Conservation (phyloP, 441 rosid species). For the Pelargonium exstipulatum region DNA sequence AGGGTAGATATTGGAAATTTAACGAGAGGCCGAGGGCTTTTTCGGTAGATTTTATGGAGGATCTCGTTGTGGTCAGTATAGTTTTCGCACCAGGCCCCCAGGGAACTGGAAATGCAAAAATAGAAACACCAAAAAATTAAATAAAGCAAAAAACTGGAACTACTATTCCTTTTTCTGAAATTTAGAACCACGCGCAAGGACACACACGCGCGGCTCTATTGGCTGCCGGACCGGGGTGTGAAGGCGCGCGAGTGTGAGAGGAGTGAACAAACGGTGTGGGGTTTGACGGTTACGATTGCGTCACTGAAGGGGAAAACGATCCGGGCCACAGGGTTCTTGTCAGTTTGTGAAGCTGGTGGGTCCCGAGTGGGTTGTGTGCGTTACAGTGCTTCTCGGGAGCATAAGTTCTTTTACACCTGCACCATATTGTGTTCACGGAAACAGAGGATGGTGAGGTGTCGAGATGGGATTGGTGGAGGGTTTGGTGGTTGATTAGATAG, state of each 20-base stretch:
- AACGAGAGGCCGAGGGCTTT: slow-evolving; percentile 3
- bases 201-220: neutral
- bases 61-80: slow-evolving; percentile 3
- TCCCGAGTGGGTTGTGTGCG: neutral
- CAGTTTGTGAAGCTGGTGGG: neutral
- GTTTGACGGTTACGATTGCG: slow-evolving; percentile 3
- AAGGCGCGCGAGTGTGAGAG: neutral
- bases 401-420: neutral
- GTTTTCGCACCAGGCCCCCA: neutral
- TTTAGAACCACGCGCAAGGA: neutral
- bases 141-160: neutral
- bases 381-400: slow-evolving; percentile 1
- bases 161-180: neutral
- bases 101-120: slow-evolving; percentile 4
- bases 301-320: neutral
- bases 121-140: neutral
- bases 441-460: neutral
- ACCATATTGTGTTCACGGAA: neutral
- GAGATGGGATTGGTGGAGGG: neutral
- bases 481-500: neutral
- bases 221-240: neutral
- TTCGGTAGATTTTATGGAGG: slow-evolving; percentile 11
- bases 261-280: neutral
- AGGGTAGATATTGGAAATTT: slow-evolving; percentile 13
- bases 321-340: neutral